A percentile compares a stretch with the other conserved stretches of the same genome.
Conservation (phyloP, 345 rosid genomes). For the Psidium friedrichsthalianum region DNA sequence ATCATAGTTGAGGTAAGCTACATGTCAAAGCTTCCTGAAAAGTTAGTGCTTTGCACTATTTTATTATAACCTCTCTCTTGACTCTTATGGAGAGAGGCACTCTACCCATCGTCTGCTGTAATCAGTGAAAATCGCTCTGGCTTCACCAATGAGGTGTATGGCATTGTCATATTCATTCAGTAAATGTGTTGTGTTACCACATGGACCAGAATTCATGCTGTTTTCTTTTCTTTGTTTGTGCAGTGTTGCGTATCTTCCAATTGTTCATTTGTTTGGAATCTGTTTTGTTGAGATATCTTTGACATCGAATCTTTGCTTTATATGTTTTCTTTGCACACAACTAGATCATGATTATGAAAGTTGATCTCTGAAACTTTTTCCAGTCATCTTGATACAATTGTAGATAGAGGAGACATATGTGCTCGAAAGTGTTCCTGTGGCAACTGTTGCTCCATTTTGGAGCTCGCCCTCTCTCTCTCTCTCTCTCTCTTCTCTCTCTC, state of each 20-base stretch:
- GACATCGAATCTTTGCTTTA: background rate
- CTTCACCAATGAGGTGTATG: constrained; percentile 63
- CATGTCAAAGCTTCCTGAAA: background rate
- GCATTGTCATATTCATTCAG: constrained; percentile 2
- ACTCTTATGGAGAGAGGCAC: constrained; percentile 69
- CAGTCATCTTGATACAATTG: background rate
- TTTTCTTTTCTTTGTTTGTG: background rate
- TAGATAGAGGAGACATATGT: background rate
- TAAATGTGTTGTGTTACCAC: background rate
- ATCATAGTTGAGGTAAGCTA: background rate
- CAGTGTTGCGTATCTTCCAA: background rate
- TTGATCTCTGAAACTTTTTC: background rate
- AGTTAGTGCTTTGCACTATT: background rate
- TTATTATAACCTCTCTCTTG: background rate
- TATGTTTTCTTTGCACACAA: background rate
- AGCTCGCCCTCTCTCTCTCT: background rate
- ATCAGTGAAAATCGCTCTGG: constrained; percentile 91
- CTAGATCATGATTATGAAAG: background rate
- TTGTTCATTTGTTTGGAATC: background rate
- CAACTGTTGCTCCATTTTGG: background rate
- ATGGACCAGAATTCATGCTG: background rate
- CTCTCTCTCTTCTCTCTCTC: background rate
- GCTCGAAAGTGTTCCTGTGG: background rate
- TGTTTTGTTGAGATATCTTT: background rate
- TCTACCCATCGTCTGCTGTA: constrained; percentile 85